Evolutionary conservation across 1,284 basidiomycete species (phyloP), one percentile per base, ranked within the genome.

Genomic region (Ustilago loliicola): DNA sequence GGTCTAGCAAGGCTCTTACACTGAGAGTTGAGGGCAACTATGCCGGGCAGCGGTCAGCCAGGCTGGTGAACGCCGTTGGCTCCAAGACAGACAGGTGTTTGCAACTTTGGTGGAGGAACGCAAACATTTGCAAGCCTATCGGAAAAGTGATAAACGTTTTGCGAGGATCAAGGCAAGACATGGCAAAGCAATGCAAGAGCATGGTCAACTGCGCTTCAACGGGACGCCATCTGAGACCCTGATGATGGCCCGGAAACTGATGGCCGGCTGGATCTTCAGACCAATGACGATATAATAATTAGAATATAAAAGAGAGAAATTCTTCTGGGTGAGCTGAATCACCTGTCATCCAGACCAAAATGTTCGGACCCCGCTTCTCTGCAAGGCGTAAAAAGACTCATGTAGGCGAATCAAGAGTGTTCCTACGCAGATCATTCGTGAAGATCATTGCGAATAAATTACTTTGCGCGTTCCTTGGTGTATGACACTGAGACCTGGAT

Each of bases 401-500:
- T 11, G 27, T 17, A 29, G 45, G 45, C 45, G 4, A 7, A 15
- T 15, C 3, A 15, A 8, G 3, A 38, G 36, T 38, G 36, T 8
- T 38, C 8, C 8, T 38, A 15, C 38, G 55, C 55, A 34, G 53
- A 55, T 55, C 34, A 55, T 34, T 23, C 21, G 38, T n/a, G 56
- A 58, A 58, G 42, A 58, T 47, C 42, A n/a, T 38, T 32, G 23
- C 23, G 23, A 42, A 60, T 47, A 38, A 10, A 48, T 8, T 23
- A 27, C n/a, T n/a, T 60, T 5, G 30, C n/a, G 32, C n/a, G 36
- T 17, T 38, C 17, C 36, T 38, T 11, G 32, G 32, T 34, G 32
- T 34, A 11, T 34, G 32, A 5, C 32, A 34, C 32, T 58, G 38
- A 65, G 52, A 65, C 62, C 47, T 65, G 62, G 55, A 58, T 52